These are phyloP conservation scores for Xerocomus brunneocitrinus DNA, from an alignment of 768 basidiomycete species.

Conservation along the genomic window DNA sequence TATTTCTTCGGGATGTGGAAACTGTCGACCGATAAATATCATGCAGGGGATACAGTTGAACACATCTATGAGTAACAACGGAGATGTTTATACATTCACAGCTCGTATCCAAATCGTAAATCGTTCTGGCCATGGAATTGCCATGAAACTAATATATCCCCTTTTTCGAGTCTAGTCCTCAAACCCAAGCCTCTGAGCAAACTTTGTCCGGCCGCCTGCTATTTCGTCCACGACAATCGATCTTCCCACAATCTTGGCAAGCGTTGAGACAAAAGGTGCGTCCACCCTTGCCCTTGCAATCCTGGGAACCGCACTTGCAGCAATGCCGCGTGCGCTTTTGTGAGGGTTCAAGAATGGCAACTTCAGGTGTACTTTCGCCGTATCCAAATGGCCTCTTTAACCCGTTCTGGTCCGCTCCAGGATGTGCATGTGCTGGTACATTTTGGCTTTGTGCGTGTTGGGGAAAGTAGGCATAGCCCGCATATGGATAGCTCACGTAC, in stretches of 20 bases:
- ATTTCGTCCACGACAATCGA: slow-evolving; percentile 74
- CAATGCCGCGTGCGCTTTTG: slow-evolving; percentile 72
- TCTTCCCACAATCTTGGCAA: slow-evolving; percentile 80
- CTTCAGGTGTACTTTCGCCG: slow-evolving; percentile 21
- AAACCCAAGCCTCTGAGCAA: slow-evolving; percentile 56
- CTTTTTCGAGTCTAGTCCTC: not conserved
- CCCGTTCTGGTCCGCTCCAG: slow-evolving; percentile 23
- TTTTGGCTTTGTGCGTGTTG: slow-evolving; percentile 22
- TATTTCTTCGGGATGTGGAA: not conserved
- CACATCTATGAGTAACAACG: slow-evolving; percentile 3
- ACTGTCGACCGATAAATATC: not conserved
- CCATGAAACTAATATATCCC: not conserved
- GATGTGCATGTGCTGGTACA: slow-evolving; percentile 22
- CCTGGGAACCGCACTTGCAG: slow-evolving; percentile 76
- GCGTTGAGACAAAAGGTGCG: slow-evolving; percentile 65
- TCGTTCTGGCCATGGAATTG: not conserved
- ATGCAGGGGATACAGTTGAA: slow-evolving; percentile 3
- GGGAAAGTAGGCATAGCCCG: slow-evolving; percentile 31
- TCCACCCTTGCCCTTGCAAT: slow-evolving; percentile 82
- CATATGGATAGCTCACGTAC: slow-evolving; percentile 37
- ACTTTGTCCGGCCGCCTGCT: slow-evolving; percentile 72
- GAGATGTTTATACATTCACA: slow-evolving; percentile 11
- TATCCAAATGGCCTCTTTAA: slow-evolving; percentile 28
- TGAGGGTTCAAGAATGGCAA: slow-evolving; percentile 34
- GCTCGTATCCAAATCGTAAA: not conserved